These are phyloP conservation scores for Agaricus blazei DNA, from an alignment of 768 basidiomycete genomes.

Conservation along the genomic window DNA sequence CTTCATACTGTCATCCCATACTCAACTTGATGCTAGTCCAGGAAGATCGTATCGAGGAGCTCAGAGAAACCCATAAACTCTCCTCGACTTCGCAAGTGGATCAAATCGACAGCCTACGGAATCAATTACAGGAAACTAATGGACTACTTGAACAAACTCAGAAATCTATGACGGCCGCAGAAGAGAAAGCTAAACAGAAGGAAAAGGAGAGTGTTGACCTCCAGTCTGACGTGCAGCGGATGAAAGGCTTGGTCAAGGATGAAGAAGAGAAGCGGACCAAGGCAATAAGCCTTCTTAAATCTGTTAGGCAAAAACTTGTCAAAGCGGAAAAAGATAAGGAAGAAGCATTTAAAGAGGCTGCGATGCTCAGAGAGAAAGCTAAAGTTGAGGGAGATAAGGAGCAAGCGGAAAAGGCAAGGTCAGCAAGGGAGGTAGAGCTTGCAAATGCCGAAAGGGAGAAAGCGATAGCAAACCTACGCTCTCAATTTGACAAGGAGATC, in stretches of 20 bases:
- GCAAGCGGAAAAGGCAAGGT: conserved; percentile 42
- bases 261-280: conserved; percentile 98
- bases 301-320: conserved; percentile 94
- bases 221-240: conserved; percentile 56
- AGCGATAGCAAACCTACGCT: conserved; percentile 50
- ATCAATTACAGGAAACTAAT: conserved; percentile 68
- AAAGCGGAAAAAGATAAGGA: conserved; percentile 94
- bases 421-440: conserved; percentile 62
- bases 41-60: conserved; percentile 78
- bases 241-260: conserved; percentile 68
- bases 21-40: conserved; percentile 48
- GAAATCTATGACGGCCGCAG: conserved; percentile 37
- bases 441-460: conserved; percentile 60
- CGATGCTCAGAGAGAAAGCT: conserved; percentile 46
- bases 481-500: conserved; percentile 72
- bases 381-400: conserved; percentile 51
- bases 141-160: conserved; percentile 60
- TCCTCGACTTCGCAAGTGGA: conserved; percentile 77
- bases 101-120: conserved; percentile 64
- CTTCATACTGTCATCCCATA: background rate
- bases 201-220: conserved; percentile 54
- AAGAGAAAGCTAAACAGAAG: conserved; percentile 45
- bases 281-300: conserved; percentile 88
- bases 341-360: conserved; percentile 59
- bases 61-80: conserved; percentile 76